Evolutionary conservation across 352 stramenopile species (phyloP).

Genomic region (Lagenidium giganteum): DNA sequence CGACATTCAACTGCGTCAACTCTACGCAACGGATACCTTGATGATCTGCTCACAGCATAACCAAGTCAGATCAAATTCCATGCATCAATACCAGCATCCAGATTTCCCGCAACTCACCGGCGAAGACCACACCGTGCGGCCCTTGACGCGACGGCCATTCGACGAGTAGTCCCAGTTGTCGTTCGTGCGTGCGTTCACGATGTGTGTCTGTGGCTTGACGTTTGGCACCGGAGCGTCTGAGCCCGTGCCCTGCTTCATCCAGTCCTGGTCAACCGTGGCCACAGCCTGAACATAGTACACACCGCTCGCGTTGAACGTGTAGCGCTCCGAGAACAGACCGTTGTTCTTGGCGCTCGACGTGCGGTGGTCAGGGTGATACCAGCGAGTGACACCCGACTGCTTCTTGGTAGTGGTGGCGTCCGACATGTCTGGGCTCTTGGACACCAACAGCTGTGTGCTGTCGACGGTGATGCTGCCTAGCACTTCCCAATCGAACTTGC

Average conservation of each 20-base stretch:
- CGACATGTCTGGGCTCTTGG: constrained; percentile 25
- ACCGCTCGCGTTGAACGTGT: constrained; percentile 30
- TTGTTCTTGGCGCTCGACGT: constrained; percentile 34
- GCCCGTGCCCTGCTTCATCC: constrained; percentile 41
- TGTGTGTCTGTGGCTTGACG: constrained; percentile 60
- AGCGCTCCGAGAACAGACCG: constrained; percentile 31
- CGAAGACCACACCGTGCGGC: constrained; percentile 49
- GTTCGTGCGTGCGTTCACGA: constrained; percentile 73
- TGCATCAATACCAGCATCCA: no score
- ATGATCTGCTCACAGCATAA: no score
- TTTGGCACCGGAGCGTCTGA: constrained; percentile 27
- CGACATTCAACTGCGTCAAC: no score
- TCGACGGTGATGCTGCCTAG: constrained; percentile 53
- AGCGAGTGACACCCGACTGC: constrained; percentile 47
- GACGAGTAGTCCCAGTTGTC: constrained; percentile 38
- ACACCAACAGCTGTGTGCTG: constrained; percentile 45
- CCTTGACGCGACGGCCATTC: constrained; percentile 46
- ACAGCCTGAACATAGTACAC: constrained; percentile 57
- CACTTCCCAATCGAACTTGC: constrained; percentile 50
- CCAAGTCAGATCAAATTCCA: no score
- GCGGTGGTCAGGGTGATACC: constrained; percentile 52
- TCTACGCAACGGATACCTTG: no score
- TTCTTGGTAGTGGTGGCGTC: constrained; percentile 16
- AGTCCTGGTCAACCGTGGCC: constrained; percentile 63
- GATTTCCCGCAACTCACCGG: no score